Evolutionary conservation across 2,329 filamentous ascomycete genomes (phyloP).

Genomic region (Pezizomycotina sp.): DNA sequence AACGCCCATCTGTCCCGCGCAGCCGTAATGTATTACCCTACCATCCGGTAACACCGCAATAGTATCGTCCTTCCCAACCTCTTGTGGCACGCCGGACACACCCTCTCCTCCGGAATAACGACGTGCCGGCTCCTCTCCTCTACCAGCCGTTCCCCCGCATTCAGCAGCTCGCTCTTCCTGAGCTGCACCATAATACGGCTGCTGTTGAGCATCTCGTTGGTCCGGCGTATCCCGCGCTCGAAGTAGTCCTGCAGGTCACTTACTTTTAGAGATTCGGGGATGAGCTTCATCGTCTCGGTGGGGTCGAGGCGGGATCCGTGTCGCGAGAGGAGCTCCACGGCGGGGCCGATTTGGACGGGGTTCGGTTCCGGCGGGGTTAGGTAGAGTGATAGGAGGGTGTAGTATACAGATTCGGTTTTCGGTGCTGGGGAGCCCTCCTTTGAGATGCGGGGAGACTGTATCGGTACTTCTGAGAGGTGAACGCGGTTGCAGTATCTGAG

Average conservation of each 20-base stretch:
- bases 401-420: conserved; percentile 66
- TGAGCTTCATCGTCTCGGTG: conserved; percentile 65
- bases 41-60: conserved; percentile 63
- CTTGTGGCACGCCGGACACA: conserved; percentile 88
- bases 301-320: conserved; percentile 86
- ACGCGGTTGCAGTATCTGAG: conserved; percentile 72
- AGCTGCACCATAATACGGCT: conserved; percentile 60
- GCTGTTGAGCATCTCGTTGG: conserved; percentile 67
- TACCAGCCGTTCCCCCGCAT: conserved; percentile 54
- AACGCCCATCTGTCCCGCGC: conserved; percentile 33
- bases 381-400: conserved; percentile 78
- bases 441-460: conserved; percentile 29
- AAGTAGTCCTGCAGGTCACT: conserved; percentile 78
- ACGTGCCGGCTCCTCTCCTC: conserved; percentile 53
- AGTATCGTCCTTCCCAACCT: conserved; percentile 75
- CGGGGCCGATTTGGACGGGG: conserved; percentile 44
- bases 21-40: conserved; percentile 62
- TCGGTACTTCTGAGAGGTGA: conserved; percentile 35
- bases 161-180: conserved; percentile 62
- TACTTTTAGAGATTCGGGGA: conserved; percentile 65
- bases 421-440: conserved; percentile 43
- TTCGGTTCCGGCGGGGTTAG: conserved; percentile 62
- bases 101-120: conserved; percentile 67
- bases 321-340: conserved; percentile 71
- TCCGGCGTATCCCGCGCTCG: conserved; percentile 69